Base-by-base conservation (phyloP, 305 asterid genomes). In the Solanum hybrid region DNA sequence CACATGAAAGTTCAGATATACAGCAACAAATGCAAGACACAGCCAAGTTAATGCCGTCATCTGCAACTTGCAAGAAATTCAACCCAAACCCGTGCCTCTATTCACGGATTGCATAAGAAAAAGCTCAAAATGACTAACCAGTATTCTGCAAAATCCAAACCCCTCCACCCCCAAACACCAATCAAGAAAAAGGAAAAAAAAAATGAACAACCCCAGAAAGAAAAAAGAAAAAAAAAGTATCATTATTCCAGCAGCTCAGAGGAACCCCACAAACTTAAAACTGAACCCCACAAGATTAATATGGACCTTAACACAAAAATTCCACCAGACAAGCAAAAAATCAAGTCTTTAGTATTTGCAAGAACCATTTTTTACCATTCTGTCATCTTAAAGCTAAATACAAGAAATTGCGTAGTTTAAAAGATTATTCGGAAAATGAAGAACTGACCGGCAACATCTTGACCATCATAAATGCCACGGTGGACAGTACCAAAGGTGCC, bases 401-500 rank as follows among this genome's bases (percentile, higher is more conserved):
- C 8, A 76, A 11, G 34, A 26, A 71, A 24, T 26, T 69, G 16
- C 1, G 18, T 69, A 26, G 33, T 24, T 69, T 24, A 69, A 24
- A 69, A 10, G 76, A 69, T 24, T 69, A 11, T 69, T 5, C 11
- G 8, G 8, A 11, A 69, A 69, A 69, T 69, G 9, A 69, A 76
- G 39, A 18, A 93, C 95, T 93, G 91, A 96, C 98, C 98, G 87
- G 98, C 98, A 29, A 96, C 97, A 90, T 95, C 97, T 46, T 92
- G 97, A 87, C 97, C 96, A 88, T 96, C 98, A 89, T 96, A 96
- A 39, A 95, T 81, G 91, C 98, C 98, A 81, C 98, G 98, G 73
- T 95, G 98, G 90, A 96, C 98, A 16, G 97, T 95, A 71, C 97
- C 98, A 64, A 96, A 96, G 67, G 98, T 95, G 89, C 98, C 98